Evolutionary conservation across 768 basidiomycete genomes (phyloP).

Genomic region (Trametes elegans): DNA sequence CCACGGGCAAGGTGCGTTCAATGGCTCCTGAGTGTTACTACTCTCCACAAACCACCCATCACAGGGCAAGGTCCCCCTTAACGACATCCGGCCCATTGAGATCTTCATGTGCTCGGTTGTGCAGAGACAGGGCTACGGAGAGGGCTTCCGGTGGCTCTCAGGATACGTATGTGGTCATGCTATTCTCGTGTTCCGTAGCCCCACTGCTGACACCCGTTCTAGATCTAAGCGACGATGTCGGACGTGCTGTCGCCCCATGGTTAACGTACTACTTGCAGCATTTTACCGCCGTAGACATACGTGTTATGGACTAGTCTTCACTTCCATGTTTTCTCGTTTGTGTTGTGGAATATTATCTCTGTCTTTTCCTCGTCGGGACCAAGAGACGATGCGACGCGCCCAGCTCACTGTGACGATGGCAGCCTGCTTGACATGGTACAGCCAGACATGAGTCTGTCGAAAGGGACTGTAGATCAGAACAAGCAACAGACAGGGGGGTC

Average conservation of each 20-base stretch:
- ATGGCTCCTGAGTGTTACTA: background rate
- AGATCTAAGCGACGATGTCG: conserved; percentile 25
- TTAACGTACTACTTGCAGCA: conserved; percentile 11
- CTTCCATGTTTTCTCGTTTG: conserved; percentile 11
- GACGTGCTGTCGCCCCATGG: background rate
- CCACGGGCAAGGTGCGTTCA: conserved; percentile 92
- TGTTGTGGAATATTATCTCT: conserved; percentile 25
- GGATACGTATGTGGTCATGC: conserved; percentile 74
- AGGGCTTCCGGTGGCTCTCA: conserved; percentile 96
- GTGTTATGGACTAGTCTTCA: conserved; percentile 17
- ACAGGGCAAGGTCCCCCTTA: conserved; percentile 95
- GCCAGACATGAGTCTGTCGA: no score
- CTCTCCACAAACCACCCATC: conserved; percentile 6
- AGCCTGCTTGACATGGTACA: no score
- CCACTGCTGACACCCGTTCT: background rate
- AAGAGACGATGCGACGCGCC: background rate
- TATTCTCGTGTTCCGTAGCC: background rate
- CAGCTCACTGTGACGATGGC: no score
- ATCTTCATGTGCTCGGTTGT: conserved; percentile 99
- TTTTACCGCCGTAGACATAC: conserved; percentile 20
- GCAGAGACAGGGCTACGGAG: conserved; percentile 97
- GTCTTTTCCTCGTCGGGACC: background rate
- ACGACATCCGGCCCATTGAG: conserved; percentile 96
- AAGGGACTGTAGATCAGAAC: no score
- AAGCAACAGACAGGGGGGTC: no score